Base-by-base conservation (phyloP, 2,329 filamentous ascomycete species). In the Paracoccidioides lutzii region DNA sequence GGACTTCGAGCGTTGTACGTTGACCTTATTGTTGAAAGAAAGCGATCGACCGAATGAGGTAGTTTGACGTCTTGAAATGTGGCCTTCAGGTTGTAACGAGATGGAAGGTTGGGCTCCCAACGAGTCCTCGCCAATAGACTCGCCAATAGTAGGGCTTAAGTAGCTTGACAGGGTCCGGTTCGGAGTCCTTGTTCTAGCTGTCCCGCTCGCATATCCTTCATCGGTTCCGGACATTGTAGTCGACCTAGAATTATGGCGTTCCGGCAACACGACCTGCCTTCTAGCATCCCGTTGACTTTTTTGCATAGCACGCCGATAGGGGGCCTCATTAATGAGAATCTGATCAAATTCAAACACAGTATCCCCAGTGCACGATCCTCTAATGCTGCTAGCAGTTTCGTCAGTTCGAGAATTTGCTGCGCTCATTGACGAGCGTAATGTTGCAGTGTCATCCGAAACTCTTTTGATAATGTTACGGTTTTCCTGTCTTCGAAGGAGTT, bases 401-500 rank as follows among this genome's bases (percentile, higher is more conserved):
- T 60, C 60, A 32, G 62, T 59, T 35, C 62, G 64, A 42, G 65
- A 69, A 41, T 53, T 58, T 30, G 63, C 58, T 41, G 61, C 59
- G 57, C 65, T 66, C 40, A 58, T 63, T 14, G 61, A 62, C 22
- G 62, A 64, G 35, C 66, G 64, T 49, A 72, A 59, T 2, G 69
- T 70, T 15, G 62, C 64, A 15, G 69, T 69, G 56, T 72, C 69
- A 55, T 71, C 66, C n/a, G 63, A 66, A 30, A 71, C 66, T 56
- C 65, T 67, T 51, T 66, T 60, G 30, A 72, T 68, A 4, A 71
- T 68, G 22, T 60, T 61, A 48, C 66, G 65, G 45, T 63, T 71
- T 53, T 67, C 64, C 7, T 64, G 63, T 54, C 60, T 62, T 37
- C 67, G 64, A 9, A 73, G 62, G 7, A 71, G 58, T 32, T 65